Percentiles rank a stretch among this genome's conserved stretches.
Conservation (phyloP, 805 yeast species). For the Candida odintsovae region DNA sequence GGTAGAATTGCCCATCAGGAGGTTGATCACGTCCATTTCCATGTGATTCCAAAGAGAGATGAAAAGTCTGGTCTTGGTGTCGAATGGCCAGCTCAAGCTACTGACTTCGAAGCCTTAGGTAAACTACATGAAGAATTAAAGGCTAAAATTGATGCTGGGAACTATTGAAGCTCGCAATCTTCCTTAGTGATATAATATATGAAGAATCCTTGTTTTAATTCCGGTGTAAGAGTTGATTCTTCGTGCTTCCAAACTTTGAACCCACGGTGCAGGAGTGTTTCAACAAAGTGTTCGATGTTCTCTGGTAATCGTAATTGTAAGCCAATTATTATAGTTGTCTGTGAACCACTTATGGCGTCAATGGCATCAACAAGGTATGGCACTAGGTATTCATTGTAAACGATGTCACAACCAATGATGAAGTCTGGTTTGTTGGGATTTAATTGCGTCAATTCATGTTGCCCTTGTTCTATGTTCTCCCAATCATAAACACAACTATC, state of each 20-base stretch:
- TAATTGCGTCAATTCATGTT: conserved; percentile 17
- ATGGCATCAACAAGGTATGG: conserved; percentile 43
- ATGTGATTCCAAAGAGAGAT: conserved; percentile 85
- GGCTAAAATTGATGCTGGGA: conserved; percentile 32
- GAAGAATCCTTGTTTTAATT: conserved; percentile 38
- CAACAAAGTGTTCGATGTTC: conserved; percentile 42
- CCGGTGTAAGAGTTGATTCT: conserved; percentile 25
- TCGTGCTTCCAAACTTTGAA: conserved; percentile 33
- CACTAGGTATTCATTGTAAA: conserved; percentile 57
- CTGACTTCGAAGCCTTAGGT: conserved; percentile 69
- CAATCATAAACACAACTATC: conserved; percentile 56
- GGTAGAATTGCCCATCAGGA: conserved; percentile 94
- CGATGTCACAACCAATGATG: conserved; percentile 58
- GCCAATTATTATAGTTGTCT: conserved; percentile 36
- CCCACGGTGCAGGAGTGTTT: conserved; percentile 23
- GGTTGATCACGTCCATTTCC: conserved; percentile 96
- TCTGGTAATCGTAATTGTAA: conserved; percentile 51
- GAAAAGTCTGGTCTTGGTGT: conserved; percentile 70
- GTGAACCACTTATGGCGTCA: conserved; percentile 26
- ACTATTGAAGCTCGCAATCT: conserved; percentile 2
- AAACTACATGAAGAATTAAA: conserved; percentile 56
- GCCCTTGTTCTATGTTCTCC: conserved; percentile 42
- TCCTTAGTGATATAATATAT: conserved; percentile 31
- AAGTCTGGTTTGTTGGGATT: conserved; percentile 32
- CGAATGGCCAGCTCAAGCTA: conserved; percentile 91